These are phyloP conservation scores for Cerrena zonata DNA, from an alignment of 1,284 basidiomycete species.

Conservation along the genomic window DNA sequence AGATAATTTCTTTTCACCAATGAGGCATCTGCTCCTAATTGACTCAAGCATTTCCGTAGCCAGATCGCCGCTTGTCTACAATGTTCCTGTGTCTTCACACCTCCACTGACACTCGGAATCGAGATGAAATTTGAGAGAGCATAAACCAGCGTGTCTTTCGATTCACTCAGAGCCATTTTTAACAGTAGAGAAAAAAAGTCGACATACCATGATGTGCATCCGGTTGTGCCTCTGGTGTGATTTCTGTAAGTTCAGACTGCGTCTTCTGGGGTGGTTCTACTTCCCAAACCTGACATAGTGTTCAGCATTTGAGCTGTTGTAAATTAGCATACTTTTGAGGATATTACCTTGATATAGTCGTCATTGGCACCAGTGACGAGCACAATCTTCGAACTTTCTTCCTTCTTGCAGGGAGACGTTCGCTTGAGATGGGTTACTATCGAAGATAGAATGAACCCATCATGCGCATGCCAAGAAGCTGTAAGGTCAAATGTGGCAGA, in stretches of 20 bases:
- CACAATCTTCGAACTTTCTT: slow-evolving; percentile 25
- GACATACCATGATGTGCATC: slow-evolving; percentile 19
- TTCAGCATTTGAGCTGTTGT: not conserved
- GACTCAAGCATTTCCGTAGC: slow-evolving; percentile 79
- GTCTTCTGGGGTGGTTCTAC: slow-evolving; percentile 30
- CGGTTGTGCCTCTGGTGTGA: slow-evolving; percentile 3
- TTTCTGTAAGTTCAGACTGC: slow-evolving; percentile 10
- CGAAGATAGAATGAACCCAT: slow-evolving; percentile 78
- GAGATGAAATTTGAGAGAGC: slow-evolving; percentile 84
- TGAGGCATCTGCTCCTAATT: slow-evolving; percentile 76
- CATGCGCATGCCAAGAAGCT: slow-evolving; percentile 75
- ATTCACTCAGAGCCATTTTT: not conserved
- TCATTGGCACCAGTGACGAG: slow-evolving; percentile 84
- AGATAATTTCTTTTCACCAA: slow-evolving; percentile 46
- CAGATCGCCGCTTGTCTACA: slow-evolving; percentile 89
- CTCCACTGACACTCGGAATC: slow-evolving; percentile 78
- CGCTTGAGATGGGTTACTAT: slow-evolving; percentile 38
- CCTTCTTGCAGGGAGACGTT: not conserved
- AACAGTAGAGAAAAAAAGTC: not conserved
- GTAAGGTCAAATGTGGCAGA: slow-evolving; percentile 80
- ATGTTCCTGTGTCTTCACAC: slow-evolving; percentile 70
- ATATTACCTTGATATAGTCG: slow-evolving; percentile 69
- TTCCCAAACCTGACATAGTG: slow-evolving; percentile 57
- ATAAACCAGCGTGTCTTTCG: slow-evolving; percentile 58
- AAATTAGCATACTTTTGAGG: not conserved